Percentiles rank a stretch among this genome's conserved stretches.
These are phyloP conservation scores for Xylaria hypoxylon DNA, from an alignment of 2,329 filamentous ascomycete species.

Conservation along the genomic window DNA sequence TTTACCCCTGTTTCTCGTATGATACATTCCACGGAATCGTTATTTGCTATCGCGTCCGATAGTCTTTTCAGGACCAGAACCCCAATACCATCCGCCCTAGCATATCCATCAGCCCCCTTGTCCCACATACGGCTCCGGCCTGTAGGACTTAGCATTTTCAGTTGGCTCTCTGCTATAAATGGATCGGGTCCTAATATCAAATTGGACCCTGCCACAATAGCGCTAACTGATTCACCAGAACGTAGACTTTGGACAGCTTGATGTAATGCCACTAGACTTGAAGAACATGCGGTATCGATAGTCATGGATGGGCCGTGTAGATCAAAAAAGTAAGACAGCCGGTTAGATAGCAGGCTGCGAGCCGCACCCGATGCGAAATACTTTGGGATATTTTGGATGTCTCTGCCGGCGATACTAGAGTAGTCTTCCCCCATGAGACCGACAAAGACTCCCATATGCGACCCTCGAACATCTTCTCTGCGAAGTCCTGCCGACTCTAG, in stretches of 20 bases:
- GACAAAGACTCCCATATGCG: too few relatives aligned
- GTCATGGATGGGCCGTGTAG: constrained; percentile 56
- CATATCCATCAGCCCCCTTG: constrained; percentile 34
- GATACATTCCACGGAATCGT: constrained; percentile 40
- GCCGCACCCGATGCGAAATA: constrained; percentile 47
- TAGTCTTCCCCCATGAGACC: too few relatives aligned
- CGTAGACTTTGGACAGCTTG: constrained; percentile 49
- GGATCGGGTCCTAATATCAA: constrained; percentile 35
- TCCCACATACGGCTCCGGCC: constrained; percentile 39
- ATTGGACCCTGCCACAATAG: constrained; percentile 35
- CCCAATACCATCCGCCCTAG: constrained; percentile 37
- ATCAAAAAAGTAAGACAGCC: constrained; percentile 52
- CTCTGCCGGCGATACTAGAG: too few relatives aligned
- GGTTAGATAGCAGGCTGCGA: constrained; percentile 50
- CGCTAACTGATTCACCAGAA: constrained; percentile 42
- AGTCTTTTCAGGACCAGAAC: constrained; percentile 58
- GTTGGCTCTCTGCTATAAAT: constrained; percentile 40
- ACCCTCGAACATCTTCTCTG: too few relatives aligned
- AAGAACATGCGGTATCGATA: constrained; percentile 60
- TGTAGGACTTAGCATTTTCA: constrained; percentile 40
- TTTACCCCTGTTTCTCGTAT: constrained; percentile 33
- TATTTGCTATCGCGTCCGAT: constrained; percentile 52
- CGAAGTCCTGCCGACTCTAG: too few relatives aligned
- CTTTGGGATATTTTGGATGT: constrained; percentile 17
- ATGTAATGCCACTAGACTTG: constrained; percentile 54